Conservation (phyloP, 257 asterid species). For the Nicotiana obtusifolia region DNA sequence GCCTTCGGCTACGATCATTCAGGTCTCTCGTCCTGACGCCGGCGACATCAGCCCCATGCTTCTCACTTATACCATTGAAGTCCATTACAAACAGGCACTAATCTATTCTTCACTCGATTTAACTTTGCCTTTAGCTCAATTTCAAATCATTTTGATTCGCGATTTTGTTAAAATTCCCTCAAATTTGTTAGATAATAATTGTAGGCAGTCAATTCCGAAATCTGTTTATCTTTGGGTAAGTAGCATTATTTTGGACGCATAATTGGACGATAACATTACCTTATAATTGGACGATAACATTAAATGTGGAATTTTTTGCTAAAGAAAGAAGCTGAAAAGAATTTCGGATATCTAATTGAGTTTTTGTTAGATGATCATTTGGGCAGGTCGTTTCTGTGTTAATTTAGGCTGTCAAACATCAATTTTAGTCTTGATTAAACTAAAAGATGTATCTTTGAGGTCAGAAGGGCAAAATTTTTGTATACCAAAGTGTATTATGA, state of each 20-base stretch:
- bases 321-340: neutral
- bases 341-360: neutral
- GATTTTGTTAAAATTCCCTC: neutral
- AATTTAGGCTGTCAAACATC: neutral
- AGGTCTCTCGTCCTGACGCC: slow-evolving; percentile 85
- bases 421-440: neutral
- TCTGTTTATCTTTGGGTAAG: neutral
- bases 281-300: neutral
- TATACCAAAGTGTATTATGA: neutral
- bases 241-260: neutral
- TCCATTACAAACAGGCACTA: slow-evolving; percentile 63
- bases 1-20: slow-evolving; percentile 63
- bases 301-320: neutral
- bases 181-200: neutral
- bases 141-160: neutral
- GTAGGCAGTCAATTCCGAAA: neutral
- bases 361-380: neutral
- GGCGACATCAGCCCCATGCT: slow-evolving; percentile 82
- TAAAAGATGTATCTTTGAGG: neutral
- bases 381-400: neutral
- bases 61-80: slow-evolving; percentile 76
- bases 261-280: neutral
- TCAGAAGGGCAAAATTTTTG: neutral
- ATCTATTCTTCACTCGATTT: neutral
- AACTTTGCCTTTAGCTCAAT: neutral